These are phyloP conservation scores for Suillus subalutaceus DNA, from an alignment of 768 basidiomycete species.

Conservation along the genomic window DNA sequence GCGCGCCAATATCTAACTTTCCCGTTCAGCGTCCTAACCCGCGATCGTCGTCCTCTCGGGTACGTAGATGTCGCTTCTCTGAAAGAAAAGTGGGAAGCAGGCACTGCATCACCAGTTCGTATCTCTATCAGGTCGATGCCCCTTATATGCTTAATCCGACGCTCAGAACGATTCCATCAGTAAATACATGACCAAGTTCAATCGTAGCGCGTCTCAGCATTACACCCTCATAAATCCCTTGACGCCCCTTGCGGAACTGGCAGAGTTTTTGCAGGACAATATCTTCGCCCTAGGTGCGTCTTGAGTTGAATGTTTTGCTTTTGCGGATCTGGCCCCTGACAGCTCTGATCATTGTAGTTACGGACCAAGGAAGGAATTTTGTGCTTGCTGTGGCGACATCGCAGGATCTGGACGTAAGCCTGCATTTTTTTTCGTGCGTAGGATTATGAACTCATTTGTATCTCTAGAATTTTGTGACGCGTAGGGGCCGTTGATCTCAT, in stretches of 20 bases:
- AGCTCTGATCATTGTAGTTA: constrained; percentile 53
- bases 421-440: too few species aligned
- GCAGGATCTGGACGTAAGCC: constrained; percentile 63
- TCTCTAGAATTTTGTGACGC: constrained; percentile 4
- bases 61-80: constrained; percentile 80
- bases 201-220: constrained; percentile 61
- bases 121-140: neutral
- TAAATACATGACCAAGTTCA: constrained; percentile 74
- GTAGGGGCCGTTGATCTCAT: constrained; percentile 1
- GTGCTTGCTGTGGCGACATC: constrained; percentile 79
- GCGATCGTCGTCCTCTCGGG: constrained; percentile 73
- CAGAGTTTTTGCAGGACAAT: constrained; percentile 71
- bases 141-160: neutral
- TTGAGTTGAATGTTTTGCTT: neutral
- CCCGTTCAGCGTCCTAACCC: constrained; percentile 68
- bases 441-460: neutral
- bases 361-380: constrained; percentile 80
- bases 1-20: neutral
- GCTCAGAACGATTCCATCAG: constrained; percentile 69
- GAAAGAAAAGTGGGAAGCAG: constrained; percentile 79
- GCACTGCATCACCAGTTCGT: constrained; percentile 70
- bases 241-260: constrained; percentile 80
- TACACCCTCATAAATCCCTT: constrained; percentile 83
- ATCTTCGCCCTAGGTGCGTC: constrained; percentile 74
- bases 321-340: constrained; percentile 13